These are phyloP conservation scores for Magnolia changhungtana DNA, from an alignment of 164 flowering plant genomes.

Conservation along the genomic window DNA sequence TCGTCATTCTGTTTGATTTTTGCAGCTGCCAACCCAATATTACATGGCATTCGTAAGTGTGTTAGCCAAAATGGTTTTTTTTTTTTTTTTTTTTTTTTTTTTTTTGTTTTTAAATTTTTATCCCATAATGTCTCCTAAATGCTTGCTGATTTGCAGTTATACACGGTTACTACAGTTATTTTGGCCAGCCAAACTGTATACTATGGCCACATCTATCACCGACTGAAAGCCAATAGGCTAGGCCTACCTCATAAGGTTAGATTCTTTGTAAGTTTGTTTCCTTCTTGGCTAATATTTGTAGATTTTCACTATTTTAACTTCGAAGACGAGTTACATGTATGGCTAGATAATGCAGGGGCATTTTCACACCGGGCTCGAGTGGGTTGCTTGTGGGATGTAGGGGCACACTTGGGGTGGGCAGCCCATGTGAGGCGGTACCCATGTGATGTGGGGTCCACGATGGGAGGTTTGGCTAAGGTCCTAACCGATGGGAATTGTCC, in stretches of 20 bases:
- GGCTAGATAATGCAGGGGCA: too few species aligned
- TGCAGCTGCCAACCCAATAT: slow-evolving; percentile 84
- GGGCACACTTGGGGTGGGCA: too few species aligned
- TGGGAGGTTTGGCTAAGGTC: too few species aligned
- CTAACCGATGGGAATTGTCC: too few species aligned
- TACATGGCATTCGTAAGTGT: slow-evolving; percentile 67
- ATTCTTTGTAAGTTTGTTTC: background rate
- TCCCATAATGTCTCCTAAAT: background rate
- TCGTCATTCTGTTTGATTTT: slow-evolving; percentile 13
- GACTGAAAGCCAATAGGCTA: slow-evolving; percentile 26
- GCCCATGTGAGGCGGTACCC: too few species aligned
- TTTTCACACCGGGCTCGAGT: too few species aligned
- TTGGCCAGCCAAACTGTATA: slow-evolving; percentile 51
- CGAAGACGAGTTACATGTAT: too few species aligned
- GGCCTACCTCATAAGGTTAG: slow-evolving; percentile 21
- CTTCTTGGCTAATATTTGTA: background rate
- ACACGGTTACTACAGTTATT: slow-evolving; percentile 41
- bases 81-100: background rate
- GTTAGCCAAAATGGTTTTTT: background rate
- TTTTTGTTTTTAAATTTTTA: background rate
- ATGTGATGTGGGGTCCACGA: too few species aligned
- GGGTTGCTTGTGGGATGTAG: too few species aligned
- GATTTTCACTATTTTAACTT: background rate
- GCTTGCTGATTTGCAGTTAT: slow-evolving; percentile 42
- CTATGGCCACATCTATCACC: slow-evolving; percentile 54